Base-by-base conservation (phyloP, 2,329 filamentous ascomycete species). In the Capronia coronata region DNA sequence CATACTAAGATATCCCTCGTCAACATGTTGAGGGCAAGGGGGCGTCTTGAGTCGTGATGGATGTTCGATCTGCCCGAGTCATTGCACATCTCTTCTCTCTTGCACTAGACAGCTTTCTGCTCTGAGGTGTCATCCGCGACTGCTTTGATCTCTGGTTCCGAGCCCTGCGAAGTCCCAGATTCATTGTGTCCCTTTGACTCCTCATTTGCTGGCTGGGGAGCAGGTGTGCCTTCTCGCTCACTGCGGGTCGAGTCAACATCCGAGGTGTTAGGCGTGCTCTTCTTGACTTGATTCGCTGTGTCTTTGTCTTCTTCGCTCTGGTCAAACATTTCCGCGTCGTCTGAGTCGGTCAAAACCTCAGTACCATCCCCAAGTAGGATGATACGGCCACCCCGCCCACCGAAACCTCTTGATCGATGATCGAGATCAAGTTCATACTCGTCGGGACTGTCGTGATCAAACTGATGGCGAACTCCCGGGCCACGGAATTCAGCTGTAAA, bases 301-400 rank as follows among this genome's bases (percentile, higher is more conserved):
- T 95, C 89, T 67, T 87, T 87, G 64, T 94, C 87, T 62, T 82
- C 79, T 64, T 94, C 87, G 66, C 88, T 85, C 62, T 89, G 84
- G 68, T 96, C 88, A 71, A 96, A 94, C 83, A 95, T 91, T 63
- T 95, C 89, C 58, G 86, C 82, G 65, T 96, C 89, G 69, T 89
- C 83, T 66, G 86, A 86, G 69, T 93, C 88, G 61, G 87, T 88
- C 64, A 90, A 76, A 67, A 94, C 82, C 75, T 96, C 90, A 64
- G 88, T 94, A 63, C 91, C 93, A 74, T 97, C 90, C 60, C 91
- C 90, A 61, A 98, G 80, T 66, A 95, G 83, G 68, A 97, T 97
- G 68, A 96, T 89, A 62, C 90, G 83, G 61, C 89, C 88, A 51
- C 75, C 72, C 68, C 81, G 80, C 67, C 84, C 85, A 67, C 83